These are phyloP conservation scores for Linnemannia hyalina DNA, from an alignment of 192 early-diverging fungal species.

Conservation along the genomic window DNA sequence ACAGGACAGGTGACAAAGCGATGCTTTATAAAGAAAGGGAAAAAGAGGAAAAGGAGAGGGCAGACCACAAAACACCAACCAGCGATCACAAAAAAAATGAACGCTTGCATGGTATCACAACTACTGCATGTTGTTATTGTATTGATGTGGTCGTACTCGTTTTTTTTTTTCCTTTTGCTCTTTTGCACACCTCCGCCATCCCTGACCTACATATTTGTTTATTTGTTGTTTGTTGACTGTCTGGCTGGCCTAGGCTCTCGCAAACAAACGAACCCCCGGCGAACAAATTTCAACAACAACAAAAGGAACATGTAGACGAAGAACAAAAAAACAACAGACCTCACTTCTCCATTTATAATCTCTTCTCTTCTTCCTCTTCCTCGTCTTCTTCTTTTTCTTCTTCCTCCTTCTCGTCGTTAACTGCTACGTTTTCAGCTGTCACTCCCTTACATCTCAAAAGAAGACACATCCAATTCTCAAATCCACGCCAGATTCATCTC, in stretches of 20 bases:
- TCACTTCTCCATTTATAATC: too few relatives aligned
- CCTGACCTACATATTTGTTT: not conserved
- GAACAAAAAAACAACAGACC: too few relatives aligned
- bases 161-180: not conserved
- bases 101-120: too few relatives aligned
- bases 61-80: not conserved
- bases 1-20: not conserved
- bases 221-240: not conserved
- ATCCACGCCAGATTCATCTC: not conserved
- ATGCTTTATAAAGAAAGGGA: not conserved
- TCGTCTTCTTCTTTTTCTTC: too few relatives aligned
- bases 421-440: not conserved
- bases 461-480: not conserved
- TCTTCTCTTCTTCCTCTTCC: too few relatives aligned
- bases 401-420: too few relatives aligned
- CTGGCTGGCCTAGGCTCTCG: not conserved
- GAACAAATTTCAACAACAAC: not conserved
- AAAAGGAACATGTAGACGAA: not conserved
- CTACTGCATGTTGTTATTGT: too few relatives aligned
- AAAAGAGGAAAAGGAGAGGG: not conserved
- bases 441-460: not conserved
- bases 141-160: not conserved
- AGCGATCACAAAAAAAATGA: not conserved
- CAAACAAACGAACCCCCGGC: too few relatives aligned
- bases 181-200: not conserved